phyloP scores from a whole-genome alignment of 1,139 yeast species.

The Sugiyamaella xylanicola region DNA sequence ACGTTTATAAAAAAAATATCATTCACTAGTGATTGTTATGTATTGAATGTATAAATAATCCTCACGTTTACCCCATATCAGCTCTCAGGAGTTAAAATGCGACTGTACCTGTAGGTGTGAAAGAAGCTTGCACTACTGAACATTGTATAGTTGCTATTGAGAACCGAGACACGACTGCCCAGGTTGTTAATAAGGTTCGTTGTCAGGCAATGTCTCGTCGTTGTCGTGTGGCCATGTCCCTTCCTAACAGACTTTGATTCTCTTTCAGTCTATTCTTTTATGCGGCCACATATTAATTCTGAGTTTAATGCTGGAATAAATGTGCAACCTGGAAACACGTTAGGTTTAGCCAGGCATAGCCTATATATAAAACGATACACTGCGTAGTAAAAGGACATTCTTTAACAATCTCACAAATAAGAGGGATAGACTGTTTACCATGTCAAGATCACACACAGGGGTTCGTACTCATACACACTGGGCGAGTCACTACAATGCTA shows the following conservation, averaged over 20 bases:
- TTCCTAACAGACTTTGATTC: not conserved
- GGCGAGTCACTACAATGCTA: slow-evolving; percentile 7
- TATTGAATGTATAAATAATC: slow-evolving; percentile 18
- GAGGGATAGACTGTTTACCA: not conserved
- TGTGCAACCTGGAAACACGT: too few species aligned
- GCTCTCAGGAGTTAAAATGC: not conserved
- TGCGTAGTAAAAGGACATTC: too few species aligned
- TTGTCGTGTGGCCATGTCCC: not conserved
- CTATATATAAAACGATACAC: too few species aligned
- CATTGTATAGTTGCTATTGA: not conserved
- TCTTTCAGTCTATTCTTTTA: not conserved
- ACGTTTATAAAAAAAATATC: slow-evolving; percentile 15
- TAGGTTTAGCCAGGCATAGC: too few species aligned
- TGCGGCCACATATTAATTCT: not conserved
- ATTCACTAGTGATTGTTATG: slow-evolving; percentile 15
- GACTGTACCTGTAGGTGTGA: too few species aligned
- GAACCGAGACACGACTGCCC: too few species aligned
- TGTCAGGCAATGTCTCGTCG: not conserved
- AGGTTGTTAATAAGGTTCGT: not conserved
- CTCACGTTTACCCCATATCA: not conserved
- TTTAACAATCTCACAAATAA: not conserved
- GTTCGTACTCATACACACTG: slow-evolving; percentile 15
- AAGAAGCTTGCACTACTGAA: too few species aligned
- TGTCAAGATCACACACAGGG: not conserved
- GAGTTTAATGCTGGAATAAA: not conserved